Percentiles rank a stretch among this genome's conserved stretches.
Evolutionary conservation across 805 yeast genomes (phyloP).

Genomic region (Wickerhamomyces canadensis): DNA sequence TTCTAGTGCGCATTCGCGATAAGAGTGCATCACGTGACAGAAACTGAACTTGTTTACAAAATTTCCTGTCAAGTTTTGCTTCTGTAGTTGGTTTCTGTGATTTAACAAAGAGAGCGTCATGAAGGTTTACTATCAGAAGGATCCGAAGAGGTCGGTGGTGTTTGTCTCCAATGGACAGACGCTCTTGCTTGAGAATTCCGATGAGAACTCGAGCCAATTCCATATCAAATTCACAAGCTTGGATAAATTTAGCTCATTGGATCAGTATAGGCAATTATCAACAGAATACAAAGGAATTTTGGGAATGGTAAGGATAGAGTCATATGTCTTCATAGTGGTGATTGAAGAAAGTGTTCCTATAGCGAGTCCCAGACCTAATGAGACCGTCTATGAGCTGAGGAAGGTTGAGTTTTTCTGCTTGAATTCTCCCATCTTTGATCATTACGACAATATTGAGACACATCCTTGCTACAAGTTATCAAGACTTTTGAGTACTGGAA

Average conservation of each 20-base stretch:
- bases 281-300: slow-evolving; percentile 47
- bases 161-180: neutral
- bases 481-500: slow-evolving; percentile 70
- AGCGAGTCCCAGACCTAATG: slow-evolving; percentile 54
- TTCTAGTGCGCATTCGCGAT: no score
- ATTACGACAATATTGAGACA: slow-evolving; percentile 29
- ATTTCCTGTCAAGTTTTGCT: no score
- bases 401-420: slow-evolving; percentile 64
- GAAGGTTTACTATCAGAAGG: neutral
- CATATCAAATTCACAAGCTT: neutral
- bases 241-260: neutral
- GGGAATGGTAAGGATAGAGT: slow-evolving; percentile 54
- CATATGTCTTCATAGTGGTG: slow-evolving; percentile 50
- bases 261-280: slow-evolving; percentile 27
- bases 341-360: slow-evolving; percentile 49
- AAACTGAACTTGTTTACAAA: no score
- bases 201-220: neutral
- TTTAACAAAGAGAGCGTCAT: no score
- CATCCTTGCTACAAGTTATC: slow-evolving; percentile 81
- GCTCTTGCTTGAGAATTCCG: neutral
- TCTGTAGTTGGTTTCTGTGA: no score
- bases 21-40: no score
- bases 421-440: slow-evolving; percentile 50
- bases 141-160: neutral
- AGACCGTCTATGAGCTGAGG: slow-evolving; percentile 46